Percentiles rank a stretch among this genome's conserved stretches.
Evolutionary conservation across 1,139 yeast genomes (phyloP).

Genomic region (Debaryomycetaceae sp.): DNA sequence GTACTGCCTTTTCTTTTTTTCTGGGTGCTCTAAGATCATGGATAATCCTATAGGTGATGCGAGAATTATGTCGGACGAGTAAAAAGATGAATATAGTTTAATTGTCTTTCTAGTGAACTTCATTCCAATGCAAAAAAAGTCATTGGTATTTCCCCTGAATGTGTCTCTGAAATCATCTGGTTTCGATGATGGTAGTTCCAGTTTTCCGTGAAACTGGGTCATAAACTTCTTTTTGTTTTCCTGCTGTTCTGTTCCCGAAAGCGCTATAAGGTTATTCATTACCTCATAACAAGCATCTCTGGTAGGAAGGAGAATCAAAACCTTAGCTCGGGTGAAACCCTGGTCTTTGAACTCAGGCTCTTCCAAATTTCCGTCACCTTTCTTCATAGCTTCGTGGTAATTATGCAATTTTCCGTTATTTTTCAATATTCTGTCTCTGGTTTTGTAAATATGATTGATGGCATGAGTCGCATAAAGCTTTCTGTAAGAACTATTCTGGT

Average conservation of each 20-base stretch:
- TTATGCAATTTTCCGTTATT: conserved; percentile 59
- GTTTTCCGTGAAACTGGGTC: conserved; percentile 62
- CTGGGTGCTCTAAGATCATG: conserved; percentile 67
- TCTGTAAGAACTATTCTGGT: conserved; percentile 49
- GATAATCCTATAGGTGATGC: conserved; percentile 93
- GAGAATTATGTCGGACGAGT: conserved; percentile 77
- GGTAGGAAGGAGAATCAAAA: conserved; percentile 78
- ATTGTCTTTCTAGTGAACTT: conserved; percentile 86
- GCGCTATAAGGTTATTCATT: conserved; percentile 57
- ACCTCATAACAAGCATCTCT: conserved; percentile 73
- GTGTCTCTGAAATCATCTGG: conserved; percentile 79
- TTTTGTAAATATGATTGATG: conserved; percentile 78
- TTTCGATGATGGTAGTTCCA: conserved; percentile 53
- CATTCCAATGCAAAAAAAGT: conserved; percentile 84
- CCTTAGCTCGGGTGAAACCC: conserved; percentile 93
- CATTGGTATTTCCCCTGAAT: conserved; percentile 89
- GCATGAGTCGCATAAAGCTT: conserved; percentile 68
- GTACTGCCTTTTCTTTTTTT: conserved; percentile 51
- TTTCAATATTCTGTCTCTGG: conserved; percentile 76
- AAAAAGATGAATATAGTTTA: conserved; percentile 80
- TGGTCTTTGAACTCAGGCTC: conserved; percentile 77
- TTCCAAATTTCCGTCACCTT: conserved; percentile 34
- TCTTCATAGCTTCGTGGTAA: conserved; percentile 40
- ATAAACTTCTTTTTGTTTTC: conserved; percentile 79
- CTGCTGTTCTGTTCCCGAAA: conserved; percentile 69